Percentiles rank a stretch among this genome's conserved stretches.
These are phyloP conservation scores for Pleurozium schreberi DNA, from an alignment of 225 moss, liverwort and hornwort genomes.

Conservation along the genomic window DNA sequence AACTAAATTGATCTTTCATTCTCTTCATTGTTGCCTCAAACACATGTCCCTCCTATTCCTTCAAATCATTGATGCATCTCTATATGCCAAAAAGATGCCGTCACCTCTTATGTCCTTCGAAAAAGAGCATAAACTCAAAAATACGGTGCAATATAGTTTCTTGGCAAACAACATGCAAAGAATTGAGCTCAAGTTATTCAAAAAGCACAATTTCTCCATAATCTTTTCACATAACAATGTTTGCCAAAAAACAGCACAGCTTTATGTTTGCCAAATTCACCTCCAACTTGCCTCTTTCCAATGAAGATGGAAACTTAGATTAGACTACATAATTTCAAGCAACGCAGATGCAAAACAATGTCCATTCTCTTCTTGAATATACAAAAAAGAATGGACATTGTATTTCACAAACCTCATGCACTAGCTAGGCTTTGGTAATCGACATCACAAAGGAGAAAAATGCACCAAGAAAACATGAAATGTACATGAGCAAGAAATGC, in stretches of 20 bases:
- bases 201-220: not conserved
- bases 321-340: not conserved
- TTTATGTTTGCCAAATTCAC: not conserved
- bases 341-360: not conserved
- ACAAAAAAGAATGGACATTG: not conserved
- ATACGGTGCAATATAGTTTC: not conserved
- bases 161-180: not conserved
- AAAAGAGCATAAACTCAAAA: not conserved
- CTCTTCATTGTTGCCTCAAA: not conserved
- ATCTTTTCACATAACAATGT: slow-evolving; percentile 10
- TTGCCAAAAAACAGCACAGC: not conserved
- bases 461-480: not conserved
- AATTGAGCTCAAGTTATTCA: not conserved
- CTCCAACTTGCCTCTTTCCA: not conserved
- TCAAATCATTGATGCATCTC: not conserved
- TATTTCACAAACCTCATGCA: not conserved
- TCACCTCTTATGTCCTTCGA: not conserved
- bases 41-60: not conserved
- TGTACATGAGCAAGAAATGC: not conserved
- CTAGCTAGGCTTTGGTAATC: not conserved
- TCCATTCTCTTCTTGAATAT: not conserved
- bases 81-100: not conserved
- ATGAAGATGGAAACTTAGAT: not conserved
- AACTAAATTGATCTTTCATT: not conserved
- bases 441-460: not conserved